Evolutionary conservation across 768 basidiomycete genomes (phyloP).

Genomic region (Boletus rufocinnamomeus): DNA sequence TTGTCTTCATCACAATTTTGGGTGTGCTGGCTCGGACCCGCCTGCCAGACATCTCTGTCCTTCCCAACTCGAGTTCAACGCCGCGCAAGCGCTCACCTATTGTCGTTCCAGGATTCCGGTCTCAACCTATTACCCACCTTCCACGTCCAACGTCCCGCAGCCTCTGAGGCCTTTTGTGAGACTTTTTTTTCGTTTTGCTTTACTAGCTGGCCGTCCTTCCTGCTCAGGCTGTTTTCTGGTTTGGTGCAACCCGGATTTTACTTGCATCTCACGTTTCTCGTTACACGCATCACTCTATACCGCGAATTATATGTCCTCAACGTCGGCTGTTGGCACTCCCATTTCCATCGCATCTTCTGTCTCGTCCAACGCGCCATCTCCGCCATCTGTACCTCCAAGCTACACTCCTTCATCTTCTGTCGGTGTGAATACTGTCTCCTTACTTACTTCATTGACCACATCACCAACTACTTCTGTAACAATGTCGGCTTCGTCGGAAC

Average conservation of each 20-base stretch:
- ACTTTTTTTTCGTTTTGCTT: constrained; percentile 8
- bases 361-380: constrained; percentile 14
- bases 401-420: constrained; percentile 11
- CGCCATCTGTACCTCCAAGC: constrained; percentile 8
- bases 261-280: constrained; percentile 13
- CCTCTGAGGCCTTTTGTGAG: constrained; percentile 3
- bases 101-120: background rate
- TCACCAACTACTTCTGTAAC: constrained; percentile 17
- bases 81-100: background rate
- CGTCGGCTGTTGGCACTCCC: constrained; percentile 16
- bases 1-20: background rate
- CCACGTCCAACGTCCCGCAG: background rate
- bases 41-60: background rate
- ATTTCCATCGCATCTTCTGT: constrained; percentile 8
- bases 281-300: constrained; percentile 10
- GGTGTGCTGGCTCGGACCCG: background rate
- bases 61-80: background rate
- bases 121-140: constrained; percentile 4
- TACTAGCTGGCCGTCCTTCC: constrained; percentile 5
- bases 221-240: constrained; percentile 7
- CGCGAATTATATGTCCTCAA: constrained; percentile 26
- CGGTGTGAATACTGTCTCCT: constrained; percentile 19
- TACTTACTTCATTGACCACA: constrained; percentile 26
- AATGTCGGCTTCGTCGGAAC: constrained; percentile 12
- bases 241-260: constrained; percentile 1